These are phyloP conservation scores for Thuja plicata DNA, from an alignment of 83 land plant species.

Conservation along the genomic window DNA sequence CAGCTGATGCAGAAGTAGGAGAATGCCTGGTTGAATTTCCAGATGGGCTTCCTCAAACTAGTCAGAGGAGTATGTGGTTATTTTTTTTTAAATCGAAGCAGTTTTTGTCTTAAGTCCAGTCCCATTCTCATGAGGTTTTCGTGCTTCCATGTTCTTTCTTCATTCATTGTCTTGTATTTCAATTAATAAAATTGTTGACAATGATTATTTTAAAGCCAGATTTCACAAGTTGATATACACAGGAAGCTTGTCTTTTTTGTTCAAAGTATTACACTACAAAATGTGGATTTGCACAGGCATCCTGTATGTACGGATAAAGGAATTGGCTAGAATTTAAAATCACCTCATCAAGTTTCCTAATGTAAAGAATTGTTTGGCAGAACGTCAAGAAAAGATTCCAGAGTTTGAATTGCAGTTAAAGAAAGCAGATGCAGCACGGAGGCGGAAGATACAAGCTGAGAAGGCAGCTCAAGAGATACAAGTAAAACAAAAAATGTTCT, in stretches of 20 bases:
- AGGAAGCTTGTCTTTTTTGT: not conserved
- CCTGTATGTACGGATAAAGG: not conserved
- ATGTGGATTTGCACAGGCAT: not conserved
- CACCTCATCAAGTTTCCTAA: not conserved
- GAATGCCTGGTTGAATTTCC: slow-evolving; percentile 18
- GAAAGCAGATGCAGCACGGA: slow-evolving; percentile 34
- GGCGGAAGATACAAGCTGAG: slow-evolving; percentile 29
- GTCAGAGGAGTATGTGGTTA: slow-evolving; percentile 13
- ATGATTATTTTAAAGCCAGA: not conserved
- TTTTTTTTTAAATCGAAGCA: not conserved
- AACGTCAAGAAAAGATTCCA: slow-evolving; percentile 18
- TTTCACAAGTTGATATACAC: not conserved
- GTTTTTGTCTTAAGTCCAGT: not conserved
- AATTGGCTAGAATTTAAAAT: not conserved
- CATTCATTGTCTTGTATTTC: not conserved
- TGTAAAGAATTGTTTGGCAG: slow-evolving; percentile 5
- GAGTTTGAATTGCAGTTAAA: slow-evolving; percentile 25
- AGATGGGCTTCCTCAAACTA: slow-evolving; percentile 17
- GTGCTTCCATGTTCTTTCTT: not conserved
- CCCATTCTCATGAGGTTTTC: not conserved
- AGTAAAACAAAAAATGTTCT: not conserved
- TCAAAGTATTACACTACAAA: not conserved
- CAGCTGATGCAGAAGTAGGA: slow-evolving; percentile 5
- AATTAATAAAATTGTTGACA: not conserved
- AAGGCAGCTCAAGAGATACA: slow-evolving; percentile 34